These are phyloP conservation scores for Tagetes erecta DNA, from an alignment of 129 eudicot species.

Conservation along the genomic window DNA sequence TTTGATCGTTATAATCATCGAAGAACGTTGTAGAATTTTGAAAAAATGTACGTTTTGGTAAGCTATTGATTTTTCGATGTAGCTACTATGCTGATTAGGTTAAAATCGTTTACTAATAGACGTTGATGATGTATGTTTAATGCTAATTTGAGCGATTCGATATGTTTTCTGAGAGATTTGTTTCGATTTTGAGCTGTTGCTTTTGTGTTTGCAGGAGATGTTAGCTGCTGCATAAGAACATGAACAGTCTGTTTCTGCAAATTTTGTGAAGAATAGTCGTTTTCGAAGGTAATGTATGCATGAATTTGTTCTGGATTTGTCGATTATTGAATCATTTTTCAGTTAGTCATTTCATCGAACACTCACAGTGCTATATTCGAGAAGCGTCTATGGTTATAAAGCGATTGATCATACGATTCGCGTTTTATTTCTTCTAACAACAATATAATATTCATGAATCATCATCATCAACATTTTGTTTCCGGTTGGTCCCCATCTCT, in stretches of 20 bases:
- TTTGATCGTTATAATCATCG: too few relatives aligned
- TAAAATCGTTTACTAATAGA: neutral
- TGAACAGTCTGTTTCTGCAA: constrained; percentile 24
- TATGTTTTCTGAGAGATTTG: constrained; percentile 22
- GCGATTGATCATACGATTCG: constrained; percentile 33
- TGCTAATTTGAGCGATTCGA: constrained; percentile 4
- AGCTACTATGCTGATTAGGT: neutral
- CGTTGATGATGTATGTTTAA: neutral
- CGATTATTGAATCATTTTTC: neutral
- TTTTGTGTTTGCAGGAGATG: constrained; percentile 17
- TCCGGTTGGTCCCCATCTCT: constrained; percentile 21
- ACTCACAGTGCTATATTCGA: constrained; percentile 37
- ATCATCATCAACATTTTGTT: constrained; percentile 21
- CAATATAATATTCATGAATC: neutral
- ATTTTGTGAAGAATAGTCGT: constrained; percentile 35
- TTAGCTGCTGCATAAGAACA: constrained; percentile 3
- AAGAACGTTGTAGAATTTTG: neutral
- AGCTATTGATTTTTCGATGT: neutral
- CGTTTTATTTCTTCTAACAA: constrained; percentile 7
- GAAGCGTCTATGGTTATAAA: constrained; percentile 27
- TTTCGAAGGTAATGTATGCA: constrained; percentile 37
- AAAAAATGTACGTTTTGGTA: constrained; percentile 14
- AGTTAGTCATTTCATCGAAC: constrained; percentile 28
- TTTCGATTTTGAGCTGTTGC: constrained; percentile 9
- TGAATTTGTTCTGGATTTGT: constrained; percentile 36